Percentiles rank a stretch among this genome's conserved stretches.
These are phyloP conservation scores for Penicillium odoratum DNA, from an alignment of 495 filamentous ascomycete genomes.

Conservation along the genomic window DNA sequence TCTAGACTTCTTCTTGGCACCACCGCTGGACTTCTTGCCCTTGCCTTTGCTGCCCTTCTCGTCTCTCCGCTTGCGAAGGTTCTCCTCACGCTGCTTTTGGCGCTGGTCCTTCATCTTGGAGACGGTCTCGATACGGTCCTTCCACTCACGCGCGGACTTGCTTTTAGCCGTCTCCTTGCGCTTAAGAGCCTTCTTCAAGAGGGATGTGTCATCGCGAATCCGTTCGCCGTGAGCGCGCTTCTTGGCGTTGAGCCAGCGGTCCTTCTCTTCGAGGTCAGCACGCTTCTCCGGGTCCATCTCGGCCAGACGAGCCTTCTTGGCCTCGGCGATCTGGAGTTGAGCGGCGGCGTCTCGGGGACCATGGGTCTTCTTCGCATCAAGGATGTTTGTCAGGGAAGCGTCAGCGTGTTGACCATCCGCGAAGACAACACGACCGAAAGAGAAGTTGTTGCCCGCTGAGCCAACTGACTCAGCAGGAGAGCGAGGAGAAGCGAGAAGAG, in stretches of 20 bases:
- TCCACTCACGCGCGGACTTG: constrained; percentile 90
- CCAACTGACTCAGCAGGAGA: constrained; percentile 45
- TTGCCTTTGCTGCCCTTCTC: constrained; percentile 63
- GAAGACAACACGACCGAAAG: constrained; percentile 86
- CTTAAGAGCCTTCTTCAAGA: constrained; percentile 94
- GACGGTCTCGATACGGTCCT: constrained; percentile 73
- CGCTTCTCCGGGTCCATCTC: constrained; percentile 74
- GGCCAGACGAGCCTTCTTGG: constrained; percentile 69
- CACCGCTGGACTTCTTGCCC: constrained; percentile 52
- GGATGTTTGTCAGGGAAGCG: constrained; percentile 59
- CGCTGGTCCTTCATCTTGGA: constrained; percentile 71
- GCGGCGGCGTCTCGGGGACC: constrained; percentile 80
- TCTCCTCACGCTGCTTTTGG: constrained; percentile 86
- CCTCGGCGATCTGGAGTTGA: constrained; percentile 66
- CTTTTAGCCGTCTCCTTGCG: constrained; percentile 85
- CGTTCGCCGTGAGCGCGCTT: constrained; percentile 88
- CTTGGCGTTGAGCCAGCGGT: constrained; percentile 88
- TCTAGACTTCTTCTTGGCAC: constrained; percentile 64
- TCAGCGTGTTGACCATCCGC: constrained; percentile 78
- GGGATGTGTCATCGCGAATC: constrained; percentile 80
- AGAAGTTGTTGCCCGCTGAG: constrained; percentile 62
- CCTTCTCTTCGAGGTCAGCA: constrained; percentile 86
- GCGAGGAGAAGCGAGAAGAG: constrained; percentile 56
- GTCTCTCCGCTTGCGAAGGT: constrained; percentile 80
- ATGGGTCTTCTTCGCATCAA: constrained; percentile 61